Conservation (phyloP, 139 green algal genomes). For the Microglena sp. region DNA sequence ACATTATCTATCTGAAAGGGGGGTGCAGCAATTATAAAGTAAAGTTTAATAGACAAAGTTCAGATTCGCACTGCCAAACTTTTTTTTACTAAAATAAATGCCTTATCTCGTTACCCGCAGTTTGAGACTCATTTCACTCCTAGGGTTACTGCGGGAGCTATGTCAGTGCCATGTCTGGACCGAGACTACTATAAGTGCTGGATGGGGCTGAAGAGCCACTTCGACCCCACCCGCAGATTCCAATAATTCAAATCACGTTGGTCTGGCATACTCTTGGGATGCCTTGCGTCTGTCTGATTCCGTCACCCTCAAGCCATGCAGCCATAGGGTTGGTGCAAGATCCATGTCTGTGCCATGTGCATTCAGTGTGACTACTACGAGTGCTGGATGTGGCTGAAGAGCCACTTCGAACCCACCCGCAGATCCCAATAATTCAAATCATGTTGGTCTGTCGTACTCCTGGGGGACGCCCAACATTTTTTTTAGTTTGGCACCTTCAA, state of each 20-base stretch:
- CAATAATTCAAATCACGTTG: background rate
- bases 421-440: background rate
- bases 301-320: too few relatives aligned
- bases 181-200: slow-evolving; percentile 42
- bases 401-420: slow-evolving; percentile 40
- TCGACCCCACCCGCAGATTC: slow-evolving; percentile 21
- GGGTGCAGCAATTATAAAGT: too few relatives aligned
- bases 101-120: too few relatives aligned
- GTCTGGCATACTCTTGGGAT: too few relatives aligned
- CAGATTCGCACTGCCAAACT: too few relatives aligned
- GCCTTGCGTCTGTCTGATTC: too few relatives aligned
- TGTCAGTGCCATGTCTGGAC: slow-evolving; percentile 22
- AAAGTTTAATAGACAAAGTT: too few relatives aligned
- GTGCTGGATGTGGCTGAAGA: slow-evolving; percentile 61
- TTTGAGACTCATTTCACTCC: slow-evolving; percentile 63
- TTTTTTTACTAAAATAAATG: too few relatives aligned
- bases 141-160: slow-evolving; percentile 38
- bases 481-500: too few relatives aligned
- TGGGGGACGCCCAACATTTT: too few relatives aligned
- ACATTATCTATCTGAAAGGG: too few relatives aligned
- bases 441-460: background rate
- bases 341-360: too few relatives aligned
- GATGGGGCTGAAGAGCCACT: slow-evolving; percentile 53
- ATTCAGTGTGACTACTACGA: slow-evolving; percentile 9
- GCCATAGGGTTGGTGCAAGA: slow-evolving; percentile 33